Conservation (phyloP, 2,329 filamentous ascomycete species). For the Fusarium denticulatum region DNA sequence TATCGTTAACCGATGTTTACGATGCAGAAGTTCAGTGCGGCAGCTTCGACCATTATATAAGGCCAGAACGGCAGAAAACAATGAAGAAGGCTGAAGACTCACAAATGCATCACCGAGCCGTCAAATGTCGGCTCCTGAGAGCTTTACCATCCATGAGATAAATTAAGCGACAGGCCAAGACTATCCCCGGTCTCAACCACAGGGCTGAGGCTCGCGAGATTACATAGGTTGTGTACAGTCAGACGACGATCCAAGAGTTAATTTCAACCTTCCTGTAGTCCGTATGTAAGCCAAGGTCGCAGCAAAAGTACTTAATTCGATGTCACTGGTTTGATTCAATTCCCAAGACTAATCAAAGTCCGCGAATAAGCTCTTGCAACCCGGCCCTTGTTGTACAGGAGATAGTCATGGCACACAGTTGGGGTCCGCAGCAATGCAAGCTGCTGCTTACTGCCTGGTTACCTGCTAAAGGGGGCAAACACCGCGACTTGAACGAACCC, state of each 20-base stretch:
- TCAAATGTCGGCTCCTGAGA: conserved; percentile 10
- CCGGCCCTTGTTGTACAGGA: background rate
- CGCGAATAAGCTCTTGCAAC: background rate
- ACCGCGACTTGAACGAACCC: background rate
- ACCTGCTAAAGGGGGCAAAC: background rate
- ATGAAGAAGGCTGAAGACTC: background rate
- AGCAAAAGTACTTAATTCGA: background rate
- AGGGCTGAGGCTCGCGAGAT: conserved; percentile 27
- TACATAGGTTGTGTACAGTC: conserved; percentile 2
- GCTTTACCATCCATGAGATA: conserved; percentile 6
- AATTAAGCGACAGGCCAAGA: conserved; percentile 39
- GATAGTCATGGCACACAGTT: background rate
- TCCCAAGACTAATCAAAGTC: background rate
- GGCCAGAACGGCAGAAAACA: background rate
- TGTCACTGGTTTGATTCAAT: background rate
- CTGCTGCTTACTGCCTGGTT: conserved; percentile 8
- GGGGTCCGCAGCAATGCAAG: background rate
- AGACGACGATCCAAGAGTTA: conserved; percentile 13
- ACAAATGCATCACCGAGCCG: conserved; percentile 5
- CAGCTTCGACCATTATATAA: background rate
- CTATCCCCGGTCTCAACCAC: conserved; percentile 30
- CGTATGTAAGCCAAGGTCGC: background rate
- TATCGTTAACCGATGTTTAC: background rate
- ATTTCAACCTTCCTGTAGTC: background rate
- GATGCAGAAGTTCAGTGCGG: background rate